Evolutionary conservation across 306 rosid species (phyloP).

Genomic region (Benincasa hispida): DNA sequence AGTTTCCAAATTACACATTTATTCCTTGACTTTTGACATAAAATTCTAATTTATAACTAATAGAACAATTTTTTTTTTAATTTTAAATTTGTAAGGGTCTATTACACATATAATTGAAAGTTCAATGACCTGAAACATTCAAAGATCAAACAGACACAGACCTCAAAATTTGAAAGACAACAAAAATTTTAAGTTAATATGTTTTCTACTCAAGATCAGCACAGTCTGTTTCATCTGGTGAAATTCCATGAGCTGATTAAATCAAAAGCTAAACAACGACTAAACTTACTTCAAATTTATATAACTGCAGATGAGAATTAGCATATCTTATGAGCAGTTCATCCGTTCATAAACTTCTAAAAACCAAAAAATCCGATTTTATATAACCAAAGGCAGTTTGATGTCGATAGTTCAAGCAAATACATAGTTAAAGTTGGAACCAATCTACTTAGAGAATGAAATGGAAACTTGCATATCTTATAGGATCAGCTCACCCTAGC

Average conservation of each 20-base stretch:
- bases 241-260: neutral
- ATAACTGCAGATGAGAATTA: neutral
- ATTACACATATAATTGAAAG: too few species aligned
- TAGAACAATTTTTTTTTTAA: neutral
- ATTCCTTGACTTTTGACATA: neutral
- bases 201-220: neutral
- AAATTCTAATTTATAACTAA: neutral
- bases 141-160: too few species aligned
- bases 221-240: neutral
- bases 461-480: neutral
- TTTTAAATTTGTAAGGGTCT: too few species aligned
- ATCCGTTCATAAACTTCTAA: neutral
- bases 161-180: neutral
- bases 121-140: too few species aligned
- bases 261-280: too few species aligned
- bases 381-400: neutral
- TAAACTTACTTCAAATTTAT: too few species aligned
- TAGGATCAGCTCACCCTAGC: slow-evolving; percentile 35
- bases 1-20: too few species aligned
- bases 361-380: neutral
- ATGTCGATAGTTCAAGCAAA: neutral
- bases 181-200: neutral
- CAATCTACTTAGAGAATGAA: neutral
- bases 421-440: neutral
- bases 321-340: neutral